These are phyloP conservation scores for Lecanosticta acicola DNA, from an alignment of 2,329 filamentous ascomycete genomes.

Conservation along the genomic window DNA sequence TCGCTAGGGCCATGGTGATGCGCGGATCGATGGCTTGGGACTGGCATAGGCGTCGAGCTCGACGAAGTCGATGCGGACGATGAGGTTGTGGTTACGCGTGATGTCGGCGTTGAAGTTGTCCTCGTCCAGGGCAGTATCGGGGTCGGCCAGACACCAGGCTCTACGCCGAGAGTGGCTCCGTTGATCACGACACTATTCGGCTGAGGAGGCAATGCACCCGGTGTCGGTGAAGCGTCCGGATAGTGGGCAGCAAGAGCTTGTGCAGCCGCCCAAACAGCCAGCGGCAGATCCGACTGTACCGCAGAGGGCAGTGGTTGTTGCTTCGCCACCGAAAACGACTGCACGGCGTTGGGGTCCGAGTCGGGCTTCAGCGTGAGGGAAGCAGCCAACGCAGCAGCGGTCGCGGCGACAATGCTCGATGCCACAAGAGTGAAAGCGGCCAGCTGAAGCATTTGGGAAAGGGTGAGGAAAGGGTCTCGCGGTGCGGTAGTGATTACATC, in stretches of 20 bases:
- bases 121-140: background rate
- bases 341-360: background rate
- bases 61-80: background rate
- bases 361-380: background rate
- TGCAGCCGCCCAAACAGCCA: slow-evolving; percentile 2
- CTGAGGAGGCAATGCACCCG: background rate
- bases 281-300: background rate
- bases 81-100: background rate
- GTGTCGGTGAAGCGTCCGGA: background rate
- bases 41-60: background rate
- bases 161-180: slow-evolving; percentile 2
- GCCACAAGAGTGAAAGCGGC: background rate
- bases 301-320: background rate
- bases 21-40: background rate
- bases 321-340: too few relatives aligned
- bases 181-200: slow-evolving; percentile 5
- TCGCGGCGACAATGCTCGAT: background rate
- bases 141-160: slow-evolving; percentile 1
- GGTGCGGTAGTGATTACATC: background rate
- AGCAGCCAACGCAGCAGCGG: background rate
- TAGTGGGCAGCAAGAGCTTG: background rate
- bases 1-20: slow-evolving; percentile 1
- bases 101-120: background rate
- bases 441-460: background rate
- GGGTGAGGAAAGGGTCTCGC: background rate